Evolutionary conservation across 2,329 filamentous ascomycete species (phyloP).

Genomic region (Grosmannia huntii): DNA sequence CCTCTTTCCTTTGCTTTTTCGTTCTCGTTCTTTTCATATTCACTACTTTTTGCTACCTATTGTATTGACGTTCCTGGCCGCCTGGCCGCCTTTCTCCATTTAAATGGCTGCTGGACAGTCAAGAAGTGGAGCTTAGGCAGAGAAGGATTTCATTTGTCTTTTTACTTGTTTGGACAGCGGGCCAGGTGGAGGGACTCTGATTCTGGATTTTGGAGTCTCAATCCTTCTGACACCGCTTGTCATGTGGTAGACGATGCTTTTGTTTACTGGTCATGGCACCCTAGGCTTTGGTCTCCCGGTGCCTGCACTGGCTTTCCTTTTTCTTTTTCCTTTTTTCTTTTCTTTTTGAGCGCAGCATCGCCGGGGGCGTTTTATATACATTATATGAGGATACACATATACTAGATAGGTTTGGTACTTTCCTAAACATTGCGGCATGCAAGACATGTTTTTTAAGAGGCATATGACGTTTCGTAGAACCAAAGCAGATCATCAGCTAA

Average conservation of each 20-base stretch:
- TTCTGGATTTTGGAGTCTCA: neutral
- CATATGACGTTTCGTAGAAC: too few relatives aligned
- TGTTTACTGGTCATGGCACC: neutral
- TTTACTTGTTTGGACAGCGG: neutral
- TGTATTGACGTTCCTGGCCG: neutral
- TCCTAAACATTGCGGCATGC: neutral
- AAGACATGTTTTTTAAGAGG: neutral
- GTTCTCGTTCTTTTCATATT: neutral
- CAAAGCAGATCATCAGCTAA: too few relatives aligned
- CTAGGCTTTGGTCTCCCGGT: neutral
- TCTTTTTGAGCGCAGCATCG: neutral
- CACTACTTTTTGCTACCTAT: neutral
- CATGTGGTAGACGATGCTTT: neutral
- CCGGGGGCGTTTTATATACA: constrained; percentile 1
- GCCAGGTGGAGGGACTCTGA: neutral
- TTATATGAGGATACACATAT: neutral
- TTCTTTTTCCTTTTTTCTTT: too few relatives aligned
- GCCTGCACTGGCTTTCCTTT: neutral
- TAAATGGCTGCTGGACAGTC: neutral
- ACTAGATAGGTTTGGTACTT: neutral
- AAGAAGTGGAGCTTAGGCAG: neutral
- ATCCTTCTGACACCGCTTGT: neutral
- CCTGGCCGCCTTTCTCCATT: neutral
- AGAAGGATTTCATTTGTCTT: neutral
- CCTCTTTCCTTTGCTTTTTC: neutral